Evolutionary conservation across 441 rosid species (phyloP).

Genomic region (Jatropha podagrica): DNA sequence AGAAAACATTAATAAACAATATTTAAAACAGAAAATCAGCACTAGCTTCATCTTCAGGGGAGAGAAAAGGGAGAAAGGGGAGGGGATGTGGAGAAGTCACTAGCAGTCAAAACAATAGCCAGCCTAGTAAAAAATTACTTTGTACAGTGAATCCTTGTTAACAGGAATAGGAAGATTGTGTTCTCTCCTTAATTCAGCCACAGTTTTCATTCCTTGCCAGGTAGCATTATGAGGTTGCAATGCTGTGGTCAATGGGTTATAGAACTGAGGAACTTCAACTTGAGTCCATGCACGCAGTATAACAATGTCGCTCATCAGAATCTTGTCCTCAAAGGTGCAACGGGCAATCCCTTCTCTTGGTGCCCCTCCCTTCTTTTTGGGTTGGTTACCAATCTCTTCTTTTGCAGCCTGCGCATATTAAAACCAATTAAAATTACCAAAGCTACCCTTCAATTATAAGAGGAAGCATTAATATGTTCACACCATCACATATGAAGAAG

Average conservation of each 20-base stretch:
- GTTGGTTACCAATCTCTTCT: slow-evolving; percentile 69
- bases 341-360: slow-evolving; percentile 79
- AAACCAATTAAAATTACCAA: slow-evolving; percentile 5
- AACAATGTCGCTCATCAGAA: slow-evolving; percentile 83
- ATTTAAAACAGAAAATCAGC: background rate
- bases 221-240: slow-evolving; percentile 75
- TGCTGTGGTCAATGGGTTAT: slow-evolving; percentile 82
- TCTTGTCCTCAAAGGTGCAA: slow-evolving; percentile 96
- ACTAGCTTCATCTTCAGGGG: background rate
- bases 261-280: slow-evolving; percentile 75
- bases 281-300: slow-evolving; percentile 82
- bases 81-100: background rate
- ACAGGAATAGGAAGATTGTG: slow-evolving; percentile 63
- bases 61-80: background rate
- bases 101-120: background rate
- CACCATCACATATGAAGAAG: background rate
- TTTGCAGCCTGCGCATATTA: slow-evolving; percentile 60
- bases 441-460: slow-evolving; percentile 5
- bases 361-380: slow-evolving; percentile 62
- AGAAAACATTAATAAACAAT: slow-evolving; percentile 5
- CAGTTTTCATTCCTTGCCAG: slow-evolving; percentile 95
- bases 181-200: slow-evolving; percentile 79
- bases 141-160: slow-evolving; percentile 85
- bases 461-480: background rate
- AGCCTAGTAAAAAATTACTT: slow-evolving; percentile 41